These are phyloP conservation scores for Borovskyia barvae DNA, from an alignment of 208 protist genomes.

Conservation along the genomic window DNA sequence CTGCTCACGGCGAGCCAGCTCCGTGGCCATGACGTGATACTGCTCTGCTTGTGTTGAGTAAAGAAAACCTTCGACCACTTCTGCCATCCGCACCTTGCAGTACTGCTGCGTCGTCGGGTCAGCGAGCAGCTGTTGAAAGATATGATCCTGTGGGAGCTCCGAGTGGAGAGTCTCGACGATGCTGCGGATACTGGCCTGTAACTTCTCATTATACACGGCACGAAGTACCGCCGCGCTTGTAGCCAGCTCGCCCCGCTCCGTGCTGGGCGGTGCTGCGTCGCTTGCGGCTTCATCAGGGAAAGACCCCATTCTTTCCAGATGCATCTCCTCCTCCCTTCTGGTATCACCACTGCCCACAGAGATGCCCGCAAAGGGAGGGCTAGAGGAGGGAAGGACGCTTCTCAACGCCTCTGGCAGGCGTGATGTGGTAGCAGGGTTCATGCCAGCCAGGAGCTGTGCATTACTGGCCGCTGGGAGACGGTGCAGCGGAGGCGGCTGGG, in stretches of 20 bases:
- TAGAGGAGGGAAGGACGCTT: no score
- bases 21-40: slow-evolving; percentile 67
- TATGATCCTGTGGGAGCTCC: slow-evolving; percentile 69
- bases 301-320: neutral
- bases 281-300: no score
- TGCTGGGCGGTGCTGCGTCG: neutral
- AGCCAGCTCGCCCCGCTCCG: neutral
- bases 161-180: slow-evolving; percentile 53
- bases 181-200: slow-evolving; percentile 52
- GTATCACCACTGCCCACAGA: no score
- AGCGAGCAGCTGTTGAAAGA: slow-evolving; percentile 71
- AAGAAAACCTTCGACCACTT: slow-evolving; percentile 81
- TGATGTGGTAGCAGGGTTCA: neutral
- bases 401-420: neutral
- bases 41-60: slow-evolving; percentile 73
- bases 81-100: slow-evolving; percentile 62
- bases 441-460: slow-evolving; percentile 11
- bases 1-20: slow-evolving; percentile 58
- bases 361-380: no score
- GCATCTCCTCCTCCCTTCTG: neutral
- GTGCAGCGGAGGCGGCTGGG: no score
- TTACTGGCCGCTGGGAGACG: no score
- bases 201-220: slow-evolving; percentile 69
- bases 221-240: slow-evolving; percentile 35
- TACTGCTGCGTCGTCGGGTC: slow-evolving; percentile 71